A percentile compares a stretch with the other conserved stretches of the same genome.
Conservation (phyloP, 1,284 basidiomycete species). For the Dichomitus squalens region DNA sequence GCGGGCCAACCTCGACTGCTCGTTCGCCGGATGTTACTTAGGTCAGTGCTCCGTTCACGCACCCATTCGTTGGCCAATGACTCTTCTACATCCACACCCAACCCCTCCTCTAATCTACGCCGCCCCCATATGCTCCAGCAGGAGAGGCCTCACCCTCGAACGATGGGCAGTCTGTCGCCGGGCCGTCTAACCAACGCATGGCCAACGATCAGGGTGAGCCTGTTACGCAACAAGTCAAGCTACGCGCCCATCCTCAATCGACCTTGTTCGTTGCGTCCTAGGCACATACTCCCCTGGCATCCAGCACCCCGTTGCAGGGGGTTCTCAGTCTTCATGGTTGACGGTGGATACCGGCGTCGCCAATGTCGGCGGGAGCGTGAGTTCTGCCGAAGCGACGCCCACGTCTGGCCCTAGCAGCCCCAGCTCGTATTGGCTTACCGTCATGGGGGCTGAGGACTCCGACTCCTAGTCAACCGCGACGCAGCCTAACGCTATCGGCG, state of each 20-base stretch:
- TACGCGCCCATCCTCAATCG: neutral
- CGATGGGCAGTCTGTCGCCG: neutral
- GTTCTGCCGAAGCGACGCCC: neutral
- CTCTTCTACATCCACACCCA: neutral
- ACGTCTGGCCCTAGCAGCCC: constrained; percentile 4
- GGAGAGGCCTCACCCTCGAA: too few species aligned
- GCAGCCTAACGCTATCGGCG: too few species aligned
- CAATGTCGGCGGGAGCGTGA: neutral
- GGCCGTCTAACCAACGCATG: neutral
- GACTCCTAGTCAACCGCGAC: too few species aligned
- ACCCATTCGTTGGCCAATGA: neutral
- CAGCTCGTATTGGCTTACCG: neutral
- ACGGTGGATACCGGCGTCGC: neutral
- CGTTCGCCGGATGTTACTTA: neutral
- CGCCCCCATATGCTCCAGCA: neutral
- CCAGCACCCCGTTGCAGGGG: too few species aligned
- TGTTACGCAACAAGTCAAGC: neutral
- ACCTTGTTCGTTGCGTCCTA: neutral
- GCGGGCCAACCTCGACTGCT: neutral
- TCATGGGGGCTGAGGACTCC: neutral
- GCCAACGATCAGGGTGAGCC: neutral
- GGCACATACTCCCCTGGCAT: neutral
- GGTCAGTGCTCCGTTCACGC: too few species aligned
- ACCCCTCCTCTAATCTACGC: neutral
- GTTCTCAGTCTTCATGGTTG: too few species aligned